phyloP scores from a whole-genome alignment of 140 eudicot genomes.

The Flaveria floridana region DNA sequence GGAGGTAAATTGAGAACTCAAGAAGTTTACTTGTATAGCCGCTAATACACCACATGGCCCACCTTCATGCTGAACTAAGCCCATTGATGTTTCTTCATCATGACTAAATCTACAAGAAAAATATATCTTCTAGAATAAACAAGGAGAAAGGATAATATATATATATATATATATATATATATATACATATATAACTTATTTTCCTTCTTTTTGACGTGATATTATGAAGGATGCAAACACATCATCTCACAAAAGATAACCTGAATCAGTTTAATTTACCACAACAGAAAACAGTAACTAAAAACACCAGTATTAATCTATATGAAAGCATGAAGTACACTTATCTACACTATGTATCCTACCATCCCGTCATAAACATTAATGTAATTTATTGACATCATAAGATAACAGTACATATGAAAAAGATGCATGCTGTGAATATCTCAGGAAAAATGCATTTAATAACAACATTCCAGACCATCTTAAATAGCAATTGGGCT shows the following conservation, averaged over 20 bases:
- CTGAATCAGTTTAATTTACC: neutral
- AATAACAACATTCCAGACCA: neutral
- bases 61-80: slow-evolving; percentile 99
- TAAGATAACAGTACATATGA: neutral
- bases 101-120: slow-evolving; percentile 79
- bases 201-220: neutral
- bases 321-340: slow-evolving; percentile 9
- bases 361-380: neutral
- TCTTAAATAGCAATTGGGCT: neutral
- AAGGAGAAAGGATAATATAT: slow-evolving; percentile 22
- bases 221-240: neutral
- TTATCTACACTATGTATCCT: slow-evolving; percentile 10
- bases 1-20: slow-evolving; percentile 29
- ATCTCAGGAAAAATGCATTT: slow-evolving; percentile 1
- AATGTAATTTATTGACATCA: slow-evolving; percentile 2
- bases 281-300: neutral
- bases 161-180: neutral
- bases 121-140: slow-evolving; percentile 28
- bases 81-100: slow-evolving; percentile 97
- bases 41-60: slow-evolving; percentile 99
- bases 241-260: neutral
- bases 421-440: neutral
- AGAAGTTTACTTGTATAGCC: slow-evolving; percentile 74
- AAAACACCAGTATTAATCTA: neutral
- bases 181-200: neutral